Evolutionary conservation across 78 protist species (phyloP).

Genomic region (Monosiga brevicollis): DNA sequence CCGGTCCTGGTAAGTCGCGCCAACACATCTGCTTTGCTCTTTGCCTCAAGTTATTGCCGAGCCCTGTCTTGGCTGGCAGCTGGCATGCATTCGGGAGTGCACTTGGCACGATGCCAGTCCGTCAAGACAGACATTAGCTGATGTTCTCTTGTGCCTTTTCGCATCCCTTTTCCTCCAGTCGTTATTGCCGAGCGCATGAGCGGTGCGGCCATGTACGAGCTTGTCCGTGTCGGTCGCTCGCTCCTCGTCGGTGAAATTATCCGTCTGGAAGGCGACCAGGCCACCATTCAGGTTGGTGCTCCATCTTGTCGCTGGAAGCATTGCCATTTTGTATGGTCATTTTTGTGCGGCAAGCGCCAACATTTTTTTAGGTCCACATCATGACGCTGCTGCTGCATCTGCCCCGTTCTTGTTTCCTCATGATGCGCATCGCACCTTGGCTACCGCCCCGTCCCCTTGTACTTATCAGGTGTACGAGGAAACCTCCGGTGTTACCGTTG

Average conservation of each 20-base stretch:
- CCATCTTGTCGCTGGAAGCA: too few species aligned
- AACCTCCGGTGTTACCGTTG: conserved; percentile 98
- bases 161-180: conserved; percentile 43
- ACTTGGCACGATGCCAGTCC: not conserved
- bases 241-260: conserved; percentile 99
- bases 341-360: too few species aligned
- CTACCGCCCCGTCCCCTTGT: too few species aligned
- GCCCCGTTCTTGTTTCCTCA: too few species aligned
- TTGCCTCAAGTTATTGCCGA: too few species aligned
- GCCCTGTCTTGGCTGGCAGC: not conserved
- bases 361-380: too few species aligned
- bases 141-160: not conserved
- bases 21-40: too few species aligned
- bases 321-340: too few species aligned
- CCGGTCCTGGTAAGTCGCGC: conserved; percentile 79
- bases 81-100: not conserved
- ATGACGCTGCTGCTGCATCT: too few species aligned
- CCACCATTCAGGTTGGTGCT: conserved; percentile 99
- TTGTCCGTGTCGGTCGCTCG: conserved; percentile 95
- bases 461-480: conserved; percentile 99
- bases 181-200: conserved; percentile 95
- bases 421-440: too few species aligned
- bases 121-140: not conserved
- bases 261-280: conserved; percentile 96
- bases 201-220: conserved; percentile 99